Base-by-base conservation (phyloP, 768 basidiomycete species). In the Trametes sanguinea region DNA sequence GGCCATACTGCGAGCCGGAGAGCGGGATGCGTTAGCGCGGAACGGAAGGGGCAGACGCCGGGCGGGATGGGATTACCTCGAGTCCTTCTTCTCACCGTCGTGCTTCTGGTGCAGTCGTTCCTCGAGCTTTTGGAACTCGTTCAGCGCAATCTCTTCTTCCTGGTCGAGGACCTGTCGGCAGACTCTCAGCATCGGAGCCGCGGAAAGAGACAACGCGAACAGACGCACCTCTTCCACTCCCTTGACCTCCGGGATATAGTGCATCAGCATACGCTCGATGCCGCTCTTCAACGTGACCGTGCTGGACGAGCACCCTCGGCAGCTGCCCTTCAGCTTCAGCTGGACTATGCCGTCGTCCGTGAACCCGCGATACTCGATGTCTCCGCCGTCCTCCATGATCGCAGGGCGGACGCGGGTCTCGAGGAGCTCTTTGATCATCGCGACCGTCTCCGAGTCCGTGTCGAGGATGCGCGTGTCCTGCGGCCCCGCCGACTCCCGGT, bases 371-470 rank as follows among this genome's bases (percentile, higher is more conserved):
- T 92, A 99, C 76, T 98, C 96, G 60, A 99, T 95, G 73, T 98
- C 97, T 2, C 97, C 97, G 0, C 97, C 97, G 59, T 99, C 96
- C 74, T 98, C 97, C 92, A 95, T 95, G 62, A 99, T 98, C 4
- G 95, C 92, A 5, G 97, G 97, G 57, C 97, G 79, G 16, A 99
- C 94, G 13, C 97, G 79, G 2, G 95, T 98, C 72, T 98, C 96
- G 52, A 99, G 78, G 42, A 98, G 73, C 72, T 99, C 97, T 74
- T 99, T 99, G 68, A 99, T 95, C 96, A 98, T 99, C 7, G 94
- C 97, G 3, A 99, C 94, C 3, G 94, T 92, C 74, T 98, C 97
- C 22, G 91, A 90, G 73, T 99, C 97, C 3, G 89, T 92, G 67
- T 98, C 96, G 29, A 98, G 77, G 65, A 98, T 96, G 55, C 83